A percentile compares a stretch with the other conserved stretches of the same genome.
These are phyloP conservation scores for Chlorociboria aeruginascens DNA, from an alignment of 495 filamentous ascomycete genomes.

Conservation along the genomic window DNA sequence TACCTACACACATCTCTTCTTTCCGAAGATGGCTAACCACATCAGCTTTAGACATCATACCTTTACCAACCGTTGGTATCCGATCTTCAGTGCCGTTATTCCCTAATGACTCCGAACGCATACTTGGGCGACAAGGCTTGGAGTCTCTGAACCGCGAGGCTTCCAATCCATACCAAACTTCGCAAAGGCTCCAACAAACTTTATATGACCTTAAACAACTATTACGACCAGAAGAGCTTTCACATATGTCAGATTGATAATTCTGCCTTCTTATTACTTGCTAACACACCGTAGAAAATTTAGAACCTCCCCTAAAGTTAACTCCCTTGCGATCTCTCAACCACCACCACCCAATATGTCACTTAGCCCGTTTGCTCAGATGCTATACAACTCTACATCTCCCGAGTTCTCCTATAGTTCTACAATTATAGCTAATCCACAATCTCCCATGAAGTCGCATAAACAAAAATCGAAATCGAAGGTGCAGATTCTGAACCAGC, in stretches of 20 bases:
- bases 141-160: constrained; percentile 41
- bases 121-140: constrained; percentile 30
- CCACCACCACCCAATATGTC: neutral
- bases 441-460: constrained; percentile 1
- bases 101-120: constrained; percentile 23
- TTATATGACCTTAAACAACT: constrained; percentile 59
- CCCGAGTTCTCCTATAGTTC: constrained; percentile 15
- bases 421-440: constrained; percentile 6
- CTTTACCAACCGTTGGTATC: constrained; percentile 48
- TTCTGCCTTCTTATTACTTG: constrained; percentile 4
- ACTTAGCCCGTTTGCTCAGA: constrained; percentile 17
- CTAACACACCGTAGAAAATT: constrained; percentile 45
- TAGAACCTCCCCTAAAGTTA: constrained; percentile 32
- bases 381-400: constrained; percentile 13
- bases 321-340: neutral
- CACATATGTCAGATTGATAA: constrained; percentile 30
- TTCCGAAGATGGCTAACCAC: neutral
- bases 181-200: constrained; percentile 32
- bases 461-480: constrained; percentile 17
- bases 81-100: constrained; percentile 35
- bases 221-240: constrained; percentile 52
- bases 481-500: constrained; percentile 11
- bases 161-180: constrained; percentile 21
- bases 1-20: constrained; percentile 6
- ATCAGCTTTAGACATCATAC: constrained; percentile 46